Base-by-base conservation (phyloP, 1,139 yeast genomes). In the Geotrichum fermentans region DNA sequence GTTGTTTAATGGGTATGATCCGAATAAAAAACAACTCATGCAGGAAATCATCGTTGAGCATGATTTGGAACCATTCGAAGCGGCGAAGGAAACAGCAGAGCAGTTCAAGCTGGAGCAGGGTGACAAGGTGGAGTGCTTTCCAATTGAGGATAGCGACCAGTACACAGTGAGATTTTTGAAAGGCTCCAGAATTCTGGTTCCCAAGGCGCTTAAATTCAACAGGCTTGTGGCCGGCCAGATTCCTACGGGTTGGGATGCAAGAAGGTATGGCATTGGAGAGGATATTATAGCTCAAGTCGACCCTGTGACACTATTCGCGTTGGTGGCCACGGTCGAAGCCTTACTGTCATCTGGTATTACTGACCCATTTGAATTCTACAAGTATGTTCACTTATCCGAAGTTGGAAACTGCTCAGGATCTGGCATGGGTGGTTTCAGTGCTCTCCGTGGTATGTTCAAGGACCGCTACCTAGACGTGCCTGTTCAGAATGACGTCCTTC, bases 391-490 rank as follows among this genome's bases (percentile, higher is more conserved):
- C 69, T 95, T 92, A 54, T 89, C 97, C 45, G 97, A 92, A 73
- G 90, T 92, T 60, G 98, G 98, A 75, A 92, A 92, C 80, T 89
- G 97, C 78, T 85, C 96, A 46, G 98, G 98, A 75, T 89, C 97
- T 52, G 98, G 98, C 80, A 90, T 92, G 95, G 98, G 98, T 73
- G 98, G 98, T 83, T 94, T 90, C 59, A 70, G 84, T 61, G 97
- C 98, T 50, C 73, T 92, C 66, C 86, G 95, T 71, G 97, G 97
- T 61, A 92, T 92, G 97, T 92, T 89, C 76, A 89, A 79, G 73
- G 96, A 90, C 67, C 83, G 98, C 73, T 90, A 76, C 74, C 74
- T 80, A 60, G 98, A 92, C 67, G 77, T 76, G 70, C 96, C 96
- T 52, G 96, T 90, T 51, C 98, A 92, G 75, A 92, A 86, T 67